phyloP scores from a whole-genome alignment of 106 monocot genomes.

The Apostasia ramifera region DNA sequence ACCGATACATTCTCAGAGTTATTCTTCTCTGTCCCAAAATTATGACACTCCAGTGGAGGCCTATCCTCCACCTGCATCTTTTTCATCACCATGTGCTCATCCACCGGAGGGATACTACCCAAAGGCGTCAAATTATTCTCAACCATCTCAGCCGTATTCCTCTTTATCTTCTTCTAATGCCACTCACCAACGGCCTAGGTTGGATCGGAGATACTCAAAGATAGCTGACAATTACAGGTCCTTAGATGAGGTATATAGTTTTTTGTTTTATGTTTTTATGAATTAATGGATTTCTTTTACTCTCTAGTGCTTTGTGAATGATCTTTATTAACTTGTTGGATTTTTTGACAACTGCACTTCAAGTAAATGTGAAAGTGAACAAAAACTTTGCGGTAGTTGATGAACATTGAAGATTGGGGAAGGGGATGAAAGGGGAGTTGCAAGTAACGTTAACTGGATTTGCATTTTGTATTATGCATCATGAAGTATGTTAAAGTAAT shows the following conservation, averaged over 20 bases:
- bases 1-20: background rate
- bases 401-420: no score
- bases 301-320: background rate
- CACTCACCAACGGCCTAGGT: conserved; percentile 10
- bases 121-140: background rate
- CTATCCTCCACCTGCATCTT: background rate
- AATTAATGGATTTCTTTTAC: background rate
- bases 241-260: conserved; percentile 54
- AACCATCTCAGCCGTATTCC: conserved; percentile 8
- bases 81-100: conserved; percentile 5
- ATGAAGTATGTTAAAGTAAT: no score
- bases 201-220: conserved; percentile 64
- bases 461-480: no score
- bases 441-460: no score
- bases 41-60: background rate
- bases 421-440: no score
- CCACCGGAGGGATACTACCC: background rate
- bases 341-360: no score
- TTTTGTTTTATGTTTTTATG: background rate
- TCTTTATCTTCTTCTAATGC: conserved; percentile 1
- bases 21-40: background rate
- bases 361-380: no score
- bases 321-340: no score
- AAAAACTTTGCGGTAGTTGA: no score
- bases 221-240: conserved; percentile 75